Percentiles rank a stretch among this genome's conserved stretches.
Conservation (phyloP, 495 filamentous ascomycete species). For the Penicillium alfredii region DNA sequence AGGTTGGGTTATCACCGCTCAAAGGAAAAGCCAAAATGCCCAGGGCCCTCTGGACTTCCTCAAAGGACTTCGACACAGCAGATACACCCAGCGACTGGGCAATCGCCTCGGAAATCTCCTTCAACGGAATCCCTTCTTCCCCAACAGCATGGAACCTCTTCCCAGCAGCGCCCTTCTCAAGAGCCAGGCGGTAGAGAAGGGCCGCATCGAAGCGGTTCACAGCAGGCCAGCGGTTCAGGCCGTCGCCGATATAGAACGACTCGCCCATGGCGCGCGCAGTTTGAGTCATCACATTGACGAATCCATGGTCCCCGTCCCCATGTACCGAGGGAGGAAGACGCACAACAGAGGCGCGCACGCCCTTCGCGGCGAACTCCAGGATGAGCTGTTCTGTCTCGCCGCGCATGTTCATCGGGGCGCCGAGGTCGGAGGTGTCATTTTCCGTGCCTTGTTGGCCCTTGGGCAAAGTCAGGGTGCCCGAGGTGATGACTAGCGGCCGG, state of each 20-base stretch:
- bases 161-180: constrained; percentile 38
- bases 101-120: constrained; percentile 36
- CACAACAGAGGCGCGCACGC: constrained; percentile 30
- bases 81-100: constrained; percentile 28
- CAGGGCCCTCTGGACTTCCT: constrained; percentile 95
- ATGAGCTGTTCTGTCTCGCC: constrained; percentile 24
- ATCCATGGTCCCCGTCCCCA: constrained; percentile 33
- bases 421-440: constrained; percentile 15
- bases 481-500: constrained; percentile 37
- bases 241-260: constrained; percentile 39
- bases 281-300: constrained; percentile 25
- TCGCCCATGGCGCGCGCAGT: constrained; percentile 27
- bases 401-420: constrained; percentile 17
- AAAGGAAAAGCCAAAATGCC: constrained; percentile 61
- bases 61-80: constrained; percentile 56
- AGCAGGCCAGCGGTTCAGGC: constrained; percentile 36
- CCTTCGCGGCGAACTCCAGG: constrained; percentile 20
- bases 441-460: constrained; percentile 30
- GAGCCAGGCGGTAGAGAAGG: constrained; percentile 31
- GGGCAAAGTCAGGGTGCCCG: constrained; percentile 32
- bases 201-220: constrained; percentile 40
- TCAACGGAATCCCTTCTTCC: constrained; percentile 32
- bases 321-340: constrained; percentile 41
- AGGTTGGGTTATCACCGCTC: constrained; percentile 29
- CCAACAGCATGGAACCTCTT: constrained; percentile 36